These are phyloP conservation scores for Penicillium sp. DNA, from an alignment of 2,329 filamentous ascomycete species.

Conservation along the genomic window DNA sequence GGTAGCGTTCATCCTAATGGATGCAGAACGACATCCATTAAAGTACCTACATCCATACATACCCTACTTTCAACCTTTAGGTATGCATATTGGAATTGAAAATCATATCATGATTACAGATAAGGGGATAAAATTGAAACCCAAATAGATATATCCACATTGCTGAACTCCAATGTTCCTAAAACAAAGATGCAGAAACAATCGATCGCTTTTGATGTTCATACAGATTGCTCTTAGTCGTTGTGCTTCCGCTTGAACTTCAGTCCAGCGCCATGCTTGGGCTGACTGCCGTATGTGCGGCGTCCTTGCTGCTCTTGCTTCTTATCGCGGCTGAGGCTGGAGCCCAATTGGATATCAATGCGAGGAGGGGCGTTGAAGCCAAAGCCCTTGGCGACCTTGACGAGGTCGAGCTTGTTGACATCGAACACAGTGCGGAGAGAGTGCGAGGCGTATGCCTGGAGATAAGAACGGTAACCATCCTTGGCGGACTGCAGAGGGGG, in stretches of 20 bases:
- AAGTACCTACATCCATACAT: no score
- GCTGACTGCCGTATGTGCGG: conserved; percentile 74
- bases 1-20: neutral
- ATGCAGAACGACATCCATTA: neutral
- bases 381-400: conserved; percentile 80
- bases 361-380: conserved; percentile 73
- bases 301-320: conserved; percentile 59
- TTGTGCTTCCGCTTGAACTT: conserved; percentile 52
- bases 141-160: conserved; percentile 29
- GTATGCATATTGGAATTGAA: neutral
- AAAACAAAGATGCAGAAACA: conserved; percentile 24
- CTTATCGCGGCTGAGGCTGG: conserved; percentile 71
- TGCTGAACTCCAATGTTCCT: conserved; percentile 23
- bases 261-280: conserved; percentile 54
- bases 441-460: conserved; percentile 92
- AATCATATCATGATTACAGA: neutral
- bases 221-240: conserved; percentile 29
- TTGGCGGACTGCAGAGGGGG: conserved; percentile 53
- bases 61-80: neutral
- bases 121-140: conserved; percentile 14
- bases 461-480: conserved; percentile 78
- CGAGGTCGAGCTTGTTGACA: conserved; percentile 74
- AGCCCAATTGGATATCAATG: conserved; percentile 73
- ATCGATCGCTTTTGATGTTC: conserved; percentile 23
- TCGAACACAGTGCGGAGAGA: conserved; percentile 79